A percentile compares a stretch with the other conserved stretches of the same genome.
Conservation (phyloP, 768 basidiomycete species). For the Hygrophorus russula region DNA sequence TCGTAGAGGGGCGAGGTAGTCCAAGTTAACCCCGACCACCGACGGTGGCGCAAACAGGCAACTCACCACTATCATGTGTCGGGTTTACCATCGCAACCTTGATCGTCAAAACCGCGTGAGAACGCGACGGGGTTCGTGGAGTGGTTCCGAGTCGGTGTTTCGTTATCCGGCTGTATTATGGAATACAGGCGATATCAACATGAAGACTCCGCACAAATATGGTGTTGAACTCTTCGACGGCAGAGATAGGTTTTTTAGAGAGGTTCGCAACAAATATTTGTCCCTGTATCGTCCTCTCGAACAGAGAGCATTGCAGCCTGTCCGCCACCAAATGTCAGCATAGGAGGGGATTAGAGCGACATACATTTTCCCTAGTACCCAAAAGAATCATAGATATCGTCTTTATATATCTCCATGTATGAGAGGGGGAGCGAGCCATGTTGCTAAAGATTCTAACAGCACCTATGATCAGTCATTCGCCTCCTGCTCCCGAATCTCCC, state of each 20-base stretch:
- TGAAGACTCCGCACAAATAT: constrained; percentile 27
- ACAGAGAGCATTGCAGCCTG: constrained; percentile 44
- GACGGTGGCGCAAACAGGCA: not conserved
- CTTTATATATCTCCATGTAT: constrained; percentile 89
- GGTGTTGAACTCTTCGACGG: constrained; percentile 31
- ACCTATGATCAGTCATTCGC: constrained; percentile 14
- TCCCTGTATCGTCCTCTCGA: constrained; percentile 39
- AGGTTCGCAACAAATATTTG: constrained; percentile 47
- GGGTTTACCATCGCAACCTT: constrained; percentile 49
- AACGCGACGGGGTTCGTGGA: constrained; percentile 82
- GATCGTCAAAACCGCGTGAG: constrained; percentile 79
- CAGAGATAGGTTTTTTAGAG: constrained; percentile 26
- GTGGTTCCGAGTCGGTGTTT: constrained; percentile 75
- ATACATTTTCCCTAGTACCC: constrained; percentile 59
- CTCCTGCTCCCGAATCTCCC: constrained; percentile 59
- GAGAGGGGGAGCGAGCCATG: constrained; percentile 45
- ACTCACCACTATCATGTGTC: constrained; percentile 42
- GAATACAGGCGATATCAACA: not conserved
- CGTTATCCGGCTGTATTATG: constrained; percentile 48
- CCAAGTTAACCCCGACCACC: not conserved
- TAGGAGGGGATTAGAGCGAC: not conserved
- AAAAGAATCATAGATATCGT: constrained; percentile 85
- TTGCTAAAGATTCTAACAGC: no score
- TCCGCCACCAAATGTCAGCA: constrained; percentile 2
- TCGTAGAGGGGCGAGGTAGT: constrained; percentile 34